Conservation (phyloP, 768 basidiomycete species). For the Hericium coralloides region DNA sequence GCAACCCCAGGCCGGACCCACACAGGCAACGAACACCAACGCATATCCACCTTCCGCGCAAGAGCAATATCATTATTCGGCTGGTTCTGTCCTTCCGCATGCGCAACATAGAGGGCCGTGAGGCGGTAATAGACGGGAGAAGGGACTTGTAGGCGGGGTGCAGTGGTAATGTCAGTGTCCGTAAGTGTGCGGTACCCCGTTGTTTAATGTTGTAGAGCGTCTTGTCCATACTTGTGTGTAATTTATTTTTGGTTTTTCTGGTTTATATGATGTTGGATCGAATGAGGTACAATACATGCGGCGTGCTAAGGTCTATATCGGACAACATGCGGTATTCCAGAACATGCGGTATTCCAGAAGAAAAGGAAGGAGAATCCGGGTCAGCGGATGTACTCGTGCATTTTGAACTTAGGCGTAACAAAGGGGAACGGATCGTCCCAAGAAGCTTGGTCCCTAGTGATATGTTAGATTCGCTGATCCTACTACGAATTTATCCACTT, state of each 20-base stretch:
- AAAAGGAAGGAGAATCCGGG: background rate
- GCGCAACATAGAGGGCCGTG: slow-evolving; percentile 12
- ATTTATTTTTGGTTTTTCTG: slow-evolving; percentile 3
- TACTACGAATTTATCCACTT: slow-evolving; percentile 20
- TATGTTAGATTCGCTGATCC: background rate
- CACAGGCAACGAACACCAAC: background rate
- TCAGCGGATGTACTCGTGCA: slow-evolving; percentile 15
- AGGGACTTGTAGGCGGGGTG: no score
- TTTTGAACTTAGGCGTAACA: slow-evolving; percentile 11
- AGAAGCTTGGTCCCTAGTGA: slow-evolving; percentile 24
- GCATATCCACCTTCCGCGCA: background rate
- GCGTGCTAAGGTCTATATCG: background rate
- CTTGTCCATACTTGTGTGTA: background rate
- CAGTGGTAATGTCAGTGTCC: background rate
- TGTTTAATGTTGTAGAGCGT: background rate
- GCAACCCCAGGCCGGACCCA: background rate
- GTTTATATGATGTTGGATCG: background rate
- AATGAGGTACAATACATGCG: background rate
- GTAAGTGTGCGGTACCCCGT: background rate
- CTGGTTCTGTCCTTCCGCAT: background rate
- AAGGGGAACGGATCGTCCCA: slow-evolving; percentile 17
- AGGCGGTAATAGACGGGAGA: background rate
- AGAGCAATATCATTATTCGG: slow-evolving; percentile 8
- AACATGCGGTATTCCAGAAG: background rate
- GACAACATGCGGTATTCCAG: background rate